These are phyloP conservation scores for Pichia heedii DNA, from an alignment of 805 yeast species.

Conservation along the genomic window DNA sequence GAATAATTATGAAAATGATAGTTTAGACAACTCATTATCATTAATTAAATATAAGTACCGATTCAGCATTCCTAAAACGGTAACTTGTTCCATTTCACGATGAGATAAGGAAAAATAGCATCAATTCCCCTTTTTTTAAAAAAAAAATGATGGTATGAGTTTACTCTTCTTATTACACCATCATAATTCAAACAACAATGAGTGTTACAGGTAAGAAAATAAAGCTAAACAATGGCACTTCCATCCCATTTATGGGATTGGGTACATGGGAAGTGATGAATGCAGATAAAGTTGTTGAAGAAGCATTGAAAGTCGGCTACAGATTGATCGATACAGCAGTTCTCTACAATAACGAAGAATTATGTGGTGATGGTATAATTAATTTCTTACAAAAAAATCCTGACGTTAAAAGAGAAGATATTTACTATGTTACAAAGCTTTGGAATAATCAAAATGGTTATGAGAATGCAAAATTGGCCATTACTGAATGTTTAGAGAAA, in stretches of 20 bases:
- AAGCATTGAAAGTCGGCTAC: constrained; percentile 37
- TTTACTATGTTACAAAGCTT: constrained; percentile 61
- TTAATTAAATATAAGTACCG: too few species aligned
- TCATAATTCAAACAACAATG: neutral
- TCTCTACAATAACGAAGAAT: constrained; percentile 38
- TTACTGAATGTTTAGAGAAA: constrained; percentile 42
- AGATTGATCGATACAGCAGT: constrained; percentile 41
- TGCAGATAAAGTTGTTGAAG: constrained; percentile 34
- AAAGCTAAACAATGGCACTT: constrained; percentile 44
- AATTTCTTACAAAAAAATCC: constrained; percentile 33
- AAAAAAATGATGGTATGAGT: too few species aligned
- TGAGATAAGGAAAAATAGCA: too few species aligned
- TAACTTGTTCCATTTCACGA: too few species aligned
- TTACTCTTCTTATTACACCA: too few species aligned
- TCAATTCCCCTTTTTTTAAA: too few species aligned
- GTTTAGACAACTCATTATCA: too few species aligned
- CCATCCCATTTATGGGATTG: constrained; percentile 41
- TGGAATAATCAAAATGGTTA: constrained; percentile 65
- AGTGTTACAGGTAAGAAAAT: constrained; percentile 16
- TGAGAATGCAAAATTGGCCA: constrained; percentile 46
- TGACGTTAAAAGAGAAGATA: constrained; percentile 37
- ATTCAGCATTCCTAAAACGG: too few species aligned
- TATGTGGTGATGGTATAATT: constrained; percentile 40
- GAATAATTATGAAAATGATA: too few species aligned
- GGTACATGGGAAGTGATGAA: constrained; percentile 38